A percentile compares a stretch with the other conserved stretches of the same genome.
These are phyloP conservation scores for Flueggea neowawraea DNA, from an alignment of 441 rosid genomes.

Conservation along the genomic window DNA sequence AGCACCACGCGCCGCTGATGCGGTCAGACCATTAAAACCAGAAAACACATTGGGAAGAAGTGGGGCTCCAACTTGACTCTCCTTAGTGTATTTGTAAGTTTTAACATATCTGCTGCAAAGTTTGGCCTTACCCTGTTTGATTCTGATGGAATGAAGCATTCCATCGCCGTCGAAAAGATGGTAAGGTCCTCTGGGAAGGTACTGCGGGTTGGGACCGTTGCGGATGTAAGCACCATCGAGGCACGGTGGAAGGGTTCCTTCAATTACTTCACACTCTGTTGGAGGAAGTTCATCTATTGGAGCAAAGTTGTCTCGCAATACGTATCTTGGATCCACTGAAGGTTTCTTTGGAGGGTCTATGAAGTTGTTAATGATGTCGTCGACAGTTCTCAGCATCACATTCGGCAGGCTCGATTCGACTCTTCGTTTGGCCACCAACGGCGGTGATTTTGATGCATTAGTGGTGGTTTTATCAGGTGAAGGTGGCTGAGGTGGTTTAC, in stretches of 20 bases:
- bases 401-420: too few species aligned
- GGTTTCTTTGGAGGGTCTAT: constrained; percentile 68
- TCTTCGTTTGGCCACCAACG: too few species aligned
- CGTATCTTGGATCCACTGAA: constrained; percentile 64
- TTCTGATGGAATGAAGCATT: constrained; percentile 77
- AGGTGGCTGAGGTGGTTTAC: too few species aligned
- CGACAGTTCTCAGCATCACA: constrained; percentile 41
- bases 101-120: constrained; percentile 79
- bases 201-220: constrained; percentile 91
- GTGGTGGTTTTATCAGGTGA: too few species aligned
- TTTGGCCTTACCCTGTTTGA: constrained; percentile 50
- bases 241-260: constrained; percentile 60
- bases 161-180: constrained; percentile 93
- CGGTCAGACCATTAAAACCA: constrained; percentile 59
- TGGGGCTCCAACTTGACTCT: constrained; percentile 53
- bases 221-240: constrained; percentile 81
- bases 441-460: too few species aligned
- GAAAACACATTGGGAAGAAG: constrained; percentile 67
- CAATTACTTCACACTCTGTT: constrained; percentile 52
- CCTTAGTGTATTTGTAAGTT: constrained; percentile 62
- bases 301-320: constrained; percentile 66
- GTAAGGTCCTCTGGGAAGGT: constrained; percentile 82
- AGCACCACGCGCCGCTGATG: constrained; percentile 64
- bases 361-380: constrained; percentile 59
- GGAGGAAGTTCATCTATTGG: constrained; percentile 89